Conservation (phyloP, 2,329 filamentous ascomycete species). For the Colletotrichum abscissum region DNA sequence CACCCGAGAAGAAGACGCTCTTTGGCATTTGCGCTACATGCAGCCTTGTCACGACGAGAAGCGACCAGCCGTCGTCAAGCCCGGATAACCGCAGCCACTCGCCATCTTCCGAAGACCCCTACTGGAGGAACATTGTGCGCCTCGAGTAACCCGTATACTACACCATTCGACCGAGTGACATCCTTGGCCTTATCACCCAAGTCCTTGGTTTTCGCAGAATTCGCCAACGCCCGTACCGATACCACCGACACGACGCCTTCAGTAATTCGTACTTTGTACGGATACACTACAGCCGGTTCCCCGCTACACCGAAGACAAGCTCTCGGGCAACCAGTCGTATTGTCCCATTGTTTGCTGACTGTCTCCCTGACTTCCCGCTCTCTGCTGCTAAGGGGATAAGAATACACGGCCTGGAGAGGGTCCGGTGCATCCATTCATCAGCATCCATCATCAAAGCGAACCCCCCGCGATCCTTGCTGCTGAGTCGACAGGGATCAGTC, state of each 20-base stretch:
- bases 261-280: background rate
- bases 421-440: constrained; percentile 15
- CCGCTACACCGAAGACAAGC: constrained; percentile 13
- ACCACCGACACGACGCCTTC: background rate
- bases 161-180: background rate
- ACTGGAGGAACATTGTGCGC: constrained; percentile 17
- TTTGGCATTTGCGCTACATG: constrained; percentile 6
- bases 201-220: constrained; percentile 22
- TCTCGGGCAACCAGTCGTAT: constrained; percentile 17
- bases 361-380: constrained; percentile 10
- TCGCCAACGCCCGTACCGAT: constrained; percentile 12
- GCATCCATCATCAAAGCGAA: constrained; percentile 23
- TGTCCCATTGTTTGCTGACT: constrained; percentile 5
- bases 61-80: constrained; percentile 23
- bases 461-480: constrained; percentile 26
- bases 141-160: background rate
- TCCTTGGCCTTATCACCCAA: constrained; percentile 31
- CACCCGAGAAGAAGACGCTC: background rate
- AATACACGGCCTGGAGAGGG: constrained; percentile 13
- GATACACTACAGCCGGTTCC: background rate
- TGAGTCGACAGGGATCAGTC: constrained; percentile 30
- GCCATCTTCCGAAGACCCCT: constrained; percentile 29
- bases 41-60: constrained; percentile 26
- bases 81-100: constrained; percentile 25
- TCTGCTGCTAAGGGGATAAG: background rate